Percentiles rank a stretch among this genome's conserved stretches.
phyloP scores from a whole-genome alignment of 495 filamentous ascomycete species.

The Entonaema liquescens region DNA sequence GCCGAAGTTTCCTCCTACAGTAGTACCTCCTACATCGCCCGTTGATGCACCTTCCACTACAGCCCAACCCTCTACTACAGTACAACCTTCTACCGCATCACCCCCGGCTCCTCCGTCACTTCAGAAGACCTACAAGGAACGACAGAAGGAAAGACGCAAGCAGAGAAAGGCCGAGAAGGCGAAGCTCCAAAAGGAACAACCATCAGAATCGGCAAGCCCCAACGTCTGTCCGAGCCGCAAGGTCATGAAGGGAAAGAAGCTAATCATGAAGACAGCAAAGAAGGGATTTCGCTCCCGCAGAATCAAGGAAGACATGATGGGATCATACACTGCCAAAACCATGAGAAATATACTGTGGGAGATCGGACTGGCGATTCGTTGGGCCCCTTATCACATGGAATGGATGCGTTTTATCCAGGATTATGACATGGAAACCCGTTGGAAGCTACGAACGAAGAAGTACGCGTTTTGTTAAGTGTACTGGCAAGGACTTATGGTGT shows the following conservation, averaged over 20 bases:
- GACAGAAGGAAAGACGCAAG: background rate
- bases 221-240: background rate
- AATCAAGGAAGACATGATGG: background rate
- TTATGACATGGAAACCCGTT: background rate
- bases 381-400: background rate
- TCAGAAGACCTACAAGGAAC: background rate
- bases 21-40: background rate
- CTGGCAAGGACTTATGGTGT: background rate
- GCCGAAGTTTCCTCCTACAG: background rate
- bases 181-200: background rate
- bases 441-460: background rate
- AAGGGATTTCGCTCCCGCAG: background rate
- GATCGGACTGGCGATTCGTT: background rate
- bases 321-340: background rate
- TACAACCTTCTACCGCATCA: background rate
- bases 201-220: background rate
- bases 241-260: background rate
- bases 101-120: background rate
- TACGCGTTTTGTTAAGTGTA: background rate
- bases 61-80: background rate
- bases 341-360: background rate
- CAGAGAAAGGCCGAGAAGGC: background rate
- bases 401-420: background rate
- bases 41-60: background rate
- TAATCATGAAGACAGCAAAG: background rate